A percentile compares a stretch with the other conserved stretches of the same genome.
These are phyloP conservation scores for Microbotryum scabiosae DNA, from an alignment of 1,284 basidiomycete species.

Conservation along the genomic window DNA sequence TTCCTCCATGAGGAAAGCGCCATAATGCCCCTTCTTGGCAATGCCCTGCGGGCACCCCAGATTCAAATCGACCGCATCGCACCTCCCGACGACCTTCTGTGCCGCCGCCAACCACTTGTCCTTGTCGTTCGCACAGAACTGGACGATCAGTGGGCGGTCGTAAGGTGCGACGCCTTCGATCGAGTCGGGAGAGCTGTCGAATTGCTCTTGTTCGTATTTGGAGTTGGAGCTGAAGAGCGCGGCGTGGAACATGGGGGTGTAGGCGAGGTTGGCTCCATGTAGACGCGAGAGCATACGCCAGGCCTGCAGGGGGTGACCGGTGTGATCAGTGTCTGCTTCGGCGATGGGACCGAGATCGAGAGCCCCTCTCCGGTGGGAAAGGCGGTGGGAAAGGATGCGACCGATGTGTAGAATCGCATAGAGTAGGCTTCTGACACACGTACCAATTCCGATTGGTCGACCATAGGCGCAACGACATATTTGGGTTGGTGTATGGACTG, in stretches of 20 bases:
- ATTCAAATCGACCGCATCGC: slow-evolving; percentile 91
- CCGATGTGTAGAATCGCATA: too few species aligned
- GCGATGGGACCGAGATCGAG: neutral
- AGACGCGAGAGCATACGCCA: slow-evolving; percentile 83
- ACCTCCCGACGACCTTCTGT: slow-evolving; percentile 53
- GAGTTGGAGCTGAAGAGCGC: slow-evolving; percentile 61
- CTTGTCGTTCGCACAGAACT: slow-evolving; percentile 86
- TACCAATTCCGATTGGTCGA: slow-evolving; percentile 91
- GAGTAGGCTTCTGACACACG: slow-evolving; percentile 40
- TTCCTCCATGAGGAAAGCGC: slow-evolving; percentile 86
- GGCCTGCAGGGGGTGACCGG: slow-evolving; percentile 48
- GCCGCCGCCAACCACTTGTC: slow-evolving; percentile 68
- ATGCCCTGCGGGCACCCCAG: slow-evolving; percentile 96
- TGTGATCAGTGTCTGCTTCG: neutral
- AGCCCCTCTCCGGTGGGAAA: neutral
- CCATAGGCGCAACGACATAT: slow-evolving; percentile 91
- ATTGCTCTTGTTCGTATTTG: slow-evolving; percentile 54
- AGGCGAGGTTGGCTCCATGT: slow-evolving; percentile 73
- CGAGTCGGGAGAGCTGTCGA: slow-evolving; percentile 54
- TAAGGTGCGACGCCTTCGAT: slow-evolving; percentile 56
- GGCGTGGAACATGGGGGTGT: slow-evolving; percentile 97
- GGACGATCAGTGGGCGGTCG: slow-evolving; percentile 80
- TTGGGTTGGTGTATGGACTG: slow-evolving; percentile 71
- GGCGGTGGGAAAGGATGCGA: neutral
- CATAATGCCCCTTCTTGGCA: slow-evolving; percentile 76